Evolutionary conservation across 345 rosid genomes (phyloP).

Genomic region (Adansonia digitata): DNA sequence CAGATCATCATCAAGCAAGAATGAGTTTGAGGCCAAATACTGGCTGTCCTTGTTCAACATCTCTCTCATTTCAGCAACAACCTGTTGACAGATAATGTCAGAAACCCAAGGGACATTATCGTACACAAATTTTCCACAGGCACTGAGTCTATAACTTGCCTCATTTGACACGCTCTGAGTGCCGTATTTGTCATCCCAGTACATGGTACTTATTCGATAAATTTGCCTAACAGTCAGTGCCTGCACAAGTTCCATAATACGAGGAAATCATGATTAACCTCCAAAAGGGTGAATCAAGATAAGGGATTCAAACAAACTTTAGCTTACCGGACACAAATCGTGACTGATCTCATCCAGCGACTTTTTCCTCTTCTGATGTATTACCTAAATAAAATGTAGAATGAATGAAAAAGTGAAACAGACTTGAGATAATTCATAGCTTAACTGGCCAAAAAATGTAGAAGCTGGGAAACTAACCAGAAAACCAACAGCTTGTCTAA

Average conservation of each 20-base stretch:
- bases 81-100: conserved; percentile 34
- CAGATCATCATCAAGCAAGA: conserved; percentile 90
- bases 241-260: conserved; percentile 32
- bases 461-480: conserved; percentile 46
- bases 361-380: conserved; percentile 95
- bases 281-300: neutral
- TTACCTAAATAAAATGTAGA: conserved; percentile 53
- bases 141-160: conserved; percentile 37
- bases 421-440: neutral
- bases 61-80: conserved; percentile 84
- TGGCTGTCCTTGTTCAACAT: conserved; percentile 76
- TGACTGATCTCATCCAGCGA: conserved; percentile 82
- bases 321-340: conserved; percentile 83
- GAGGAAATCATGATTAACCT: neutral
- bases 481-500: conserved; percentile 98
- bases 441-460: conserved; percentile 13
- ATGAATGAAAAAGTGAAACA: conserved; percentile 9
- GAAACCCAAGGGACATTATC: conserved; percentile 4
- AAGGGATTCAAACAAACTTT: conserved; percentile 3
- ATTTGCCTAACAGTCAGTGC: conserved; percentile 90
- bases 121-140: neutral
- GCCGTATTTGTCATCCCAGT: conserved; percentile 98
- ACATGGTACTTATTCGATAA: conserved; percentile 96
- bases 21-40: conserved; percentile 76
- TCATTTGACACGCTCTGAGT: conserved; percentile 95